These are phyloP conservation scores for Eucalyptus erythrocorys DNA, from an alignment of 345 rosid species.

Conservation along the genomic window DNA sequence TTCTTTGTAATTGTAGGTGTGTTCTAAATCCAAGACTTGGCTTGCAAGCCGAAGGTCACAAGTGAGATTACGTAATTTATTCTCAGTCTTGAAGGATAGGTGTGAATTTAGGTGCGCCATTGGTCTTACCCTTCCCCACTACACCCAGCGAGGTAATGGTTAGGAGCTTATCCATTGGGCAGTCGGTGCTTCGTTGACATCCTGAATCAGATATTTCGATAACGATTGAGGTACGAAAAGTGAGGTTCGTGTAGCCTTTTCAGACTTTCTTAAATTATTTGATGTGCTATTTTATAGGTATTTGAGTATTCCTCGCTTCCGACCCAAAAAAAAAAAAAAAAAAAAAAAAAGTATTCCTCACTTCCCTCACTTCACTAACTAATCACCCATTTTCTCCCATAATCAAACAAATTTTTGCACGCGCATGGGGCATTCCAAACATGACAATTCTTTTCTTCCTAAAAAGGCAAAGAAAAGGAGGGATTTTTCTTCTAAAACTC, in stretches of 20 bases:
- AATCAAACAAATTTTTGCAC: neutral
- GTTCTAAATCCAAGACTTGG: neutral
- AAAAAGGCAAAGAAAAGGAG: neutral
- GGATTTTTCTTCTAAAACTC: neutral
- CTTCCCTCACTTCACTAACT: neutral
- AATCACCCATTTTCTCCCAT: neutral
- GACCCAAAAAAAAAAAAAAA: rapidly evolving
- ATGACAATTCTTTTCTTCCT: neutral
- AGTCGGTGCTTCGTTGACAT: neutral
- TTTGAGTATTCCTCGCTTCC: neutral
- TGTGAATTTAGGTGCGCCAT: neutral
- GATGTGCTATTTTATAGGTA: neutral
- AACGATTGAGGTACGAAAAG: neutral
- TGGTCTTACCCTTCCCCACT: neutral
- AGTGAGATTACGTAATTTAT: neutral
- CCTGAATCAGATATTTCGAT: neutral
- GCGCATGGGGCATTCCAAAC: neutral
- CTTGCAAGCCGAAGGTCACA: neutral
- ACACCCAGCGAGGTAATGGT: neutral
- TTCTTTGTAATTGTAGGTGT: neutral
- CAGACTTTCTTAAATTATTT: neutral
- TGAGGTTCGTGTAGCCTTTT: neutral
- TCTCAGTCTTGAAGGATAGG: neutral
- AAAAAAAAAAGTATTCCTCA: neutral
- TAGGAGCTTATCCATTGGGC: neutral